Evolutionary conservation across 2,329 filamentous ascomycete species (phyloP), one percentile per base, ranked within the genome.

Genomic region (Ceratocystis albifundus): DNA sequence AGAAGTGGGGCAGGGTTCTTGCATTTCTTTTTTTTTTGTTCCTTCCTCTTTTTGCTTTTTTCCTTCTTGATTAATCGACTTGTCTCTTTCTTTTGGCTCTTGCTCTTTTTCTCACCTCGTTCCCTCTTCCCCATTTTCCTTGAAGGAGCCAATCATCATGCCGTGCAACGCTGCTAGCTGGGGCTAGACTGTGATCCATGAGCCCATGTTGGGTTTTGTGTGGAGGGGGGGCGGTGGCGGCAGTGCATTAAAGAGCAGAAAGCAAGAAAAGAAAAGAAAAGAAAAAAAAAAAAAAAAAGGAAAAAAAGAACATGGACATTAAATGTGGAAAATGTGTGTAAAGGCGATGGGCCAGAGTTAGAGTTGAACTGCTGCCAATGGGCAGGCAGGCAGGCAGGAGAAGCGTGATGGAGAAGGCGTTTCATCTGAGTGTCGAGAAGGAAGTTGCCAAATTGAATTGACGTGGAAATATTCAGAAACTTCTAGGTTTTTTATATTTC

Each of bases 101-200:
- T 36, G 55, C 4, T 32, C 53, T 45, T 46, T 61, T 62, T 44
- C 41, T 62, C 25, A 20, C 20, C n/a, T 45, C 10, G 3, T 25
- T 62, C 36, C 22, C 61, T 45, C 44, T 46, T 44, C n/a, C 36
- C 20, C 36, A 20, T 61, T 61, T 28, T 61, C 36, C 36, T 28
- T 17, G 10, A 25, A 53, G 20, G 20, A 7, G 28, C 55, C 55
- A 59, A 32, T 59, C 55, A 30, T 59, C 28, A 59, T 59, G 55
- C 55, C 55, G 28, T 36, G 55, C 55, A 59, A 59, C 55, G 30
- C 25, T 59, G 25, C 55, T 8, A 30, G 15, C 55, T 30, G 55
- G 15, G 55, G 55, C 55, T 59, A 59, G 55, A 59, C 55, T 59
- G 55, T 59, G 55, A 59, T 59, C 55, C 55, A 59, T 45, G 59